Base-by-base conservation (phyloP, 495 filamentous ascomycete genomes). In the Hypoxylon subgilvum region DNA sequence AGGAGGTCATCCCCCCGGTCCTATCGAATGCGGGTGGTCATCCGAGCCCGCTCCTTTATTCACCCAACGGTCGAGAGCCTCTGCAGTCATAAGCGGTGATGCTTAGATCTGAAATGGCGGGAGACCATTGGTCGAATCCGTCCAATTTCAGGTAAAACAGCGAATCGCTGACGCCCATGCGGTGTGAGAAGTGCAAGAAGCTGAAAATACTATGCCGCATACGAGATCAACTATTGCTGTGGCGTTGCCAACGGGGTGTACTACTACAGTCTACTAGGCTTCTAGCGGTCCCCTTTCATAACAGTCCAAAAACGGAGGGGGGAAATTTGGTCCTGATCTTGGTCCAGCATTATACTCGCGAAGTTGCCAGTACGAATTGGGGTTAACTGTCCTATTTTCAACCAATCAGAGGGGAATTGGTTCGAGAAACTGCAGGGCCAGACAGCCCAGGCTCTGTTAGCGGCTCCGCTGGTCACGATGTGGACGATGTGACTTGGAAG, bases 201-300 rank as follows among this genome's bases (percentile, higher is more conserved):
- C 53, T 58, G 53, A 57, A 42, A 19, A 36, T 35, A 43, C 28
- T 51, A 45, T 34, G 40, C 32, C 32, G 48, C 36, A 64, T 58
- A 64, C 61, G 61, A 64, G 61, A 64, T 58, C 58, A 49, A 43
- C 49, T 28, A 58, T 64, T 35, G 53, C 32, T 32, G 49, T 58
- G 53, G 61, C 61, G 49, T 50, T 39, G 25, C 16, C 30, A n/a
- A 52, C 36, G 52, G 48, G 49, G n/a, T n/a, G n/a, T n/a, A n/a
- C n/a, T n/a, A n/a, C n/a, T n/a, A n/a, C n/a, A n/a, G n/a, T n/a
- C n/a, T n/a, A n/a, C n/a, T n/a, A n/a, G 41, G 13, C 27, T 16
- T 13, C 52, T 43, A 54, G 53, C 53, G 60, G 43, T n/a, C n/a
- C 10, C 16, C 45, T 44, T 49, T 50, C 42, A 44, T 47, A 30